A percentile compares a stretch with the other conserved stretches of the same genome.
Conservation (phyloP, 2,329 filamentous ascomycete species). For the Pseudonectria foliicola region DNA sequence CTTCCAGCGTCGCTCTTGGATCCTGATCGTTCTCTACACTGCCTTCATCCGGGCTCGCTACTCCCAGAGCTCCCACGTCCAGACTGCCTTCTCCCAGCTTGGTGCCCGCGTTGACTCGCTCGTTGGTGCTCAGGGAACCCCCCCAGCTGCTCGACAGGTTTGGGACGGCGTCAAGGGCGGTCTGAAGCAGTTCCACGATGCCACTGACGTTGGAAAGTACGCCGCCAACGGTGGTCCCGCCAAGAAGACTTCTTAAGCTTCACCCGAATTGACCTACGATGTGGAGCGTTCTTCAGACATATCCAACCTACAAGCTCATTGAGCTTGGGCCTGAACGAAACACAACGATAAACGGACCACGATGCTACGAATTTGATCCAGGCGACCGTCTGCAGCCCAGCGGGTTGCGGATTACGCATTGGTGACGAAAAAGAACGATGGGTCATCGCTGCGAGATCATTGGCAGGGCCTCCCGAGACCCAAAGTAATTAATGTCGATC, state of each 20-base stretch:
- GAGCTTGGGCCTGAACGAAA: conserved; percentile 8
- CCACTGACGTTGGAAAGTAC: conserved; percentile 73
- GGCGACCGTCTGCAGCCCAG: conserved; percentile 9
- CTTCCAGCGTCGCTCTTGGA: conserved; percentile 88
- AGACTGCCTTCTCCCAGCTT: conserved; percentile 67
- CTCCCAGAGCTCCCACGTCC: conserved; percentile 88
- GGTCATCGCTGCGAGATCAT: too few species aligned
- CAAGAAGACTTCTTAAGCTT: conserved; percentile 36
- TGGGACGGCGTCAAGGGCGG: conserved; percentile 75
- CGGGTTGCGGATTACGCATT: neutral
- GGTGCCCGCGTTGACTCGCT: conserved; percentile 72
- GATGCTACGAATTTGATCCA: conserved; percentile 13
- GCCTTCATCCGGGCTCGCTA: conserved; percentile 87
- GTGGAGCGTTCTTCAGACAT: too few species aligned
- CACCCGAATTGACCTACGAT: too few species aligned
- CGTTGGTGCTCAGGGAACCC: conserved; percentile 79
- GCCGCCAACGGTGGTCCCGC: conserved; percentile 48
- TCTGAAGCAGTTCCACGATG: conserved; percentile 67
- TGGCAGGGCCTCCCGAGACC: too few species aligned
- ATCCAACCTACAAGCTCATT: too few species aligned
- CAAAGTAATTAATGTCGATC: too few species aligned
- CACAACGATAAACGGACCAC: conserved; percentile 11
- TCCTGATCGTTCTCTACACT: conserved; percentile 79
- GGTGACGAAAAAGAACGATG: conserved; percentile 2
- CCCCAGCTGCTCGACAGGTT: conserved; percentile 67